phyloP scores from a whole-genome alignment of 768 basidiomycete species.

The Mycena leptocephala region DNA sequence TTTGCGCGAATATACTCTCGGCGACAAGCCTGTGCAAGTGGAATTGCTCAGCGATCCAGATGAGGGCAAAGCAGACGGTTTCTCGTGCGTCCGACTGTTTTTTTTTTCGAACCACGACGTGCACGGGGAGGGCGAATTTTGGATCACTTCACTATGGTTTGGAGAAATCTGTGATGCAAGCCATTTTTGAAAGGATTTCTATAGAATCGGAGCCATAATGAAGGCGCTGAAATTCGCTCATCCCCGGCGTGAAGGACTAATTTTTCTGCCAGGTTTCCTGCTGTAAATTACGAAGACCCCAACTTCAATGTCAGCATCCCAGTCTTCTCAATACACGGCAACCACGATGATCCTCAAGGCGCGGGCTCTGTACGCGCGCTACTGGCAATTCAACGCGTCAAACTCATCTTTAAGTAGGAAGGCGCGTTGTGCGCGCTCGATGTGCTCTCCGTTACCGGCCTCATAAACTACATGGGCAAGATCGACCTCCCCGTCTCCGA shows the following conservation, averaged over 20 bases:
- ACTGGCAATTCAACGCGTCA: background rate
- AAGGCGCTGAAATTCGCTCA: too few species aligned
- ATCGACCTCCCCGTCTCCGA: slow-evolving; percentile 89
- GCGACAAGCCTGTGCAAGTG: slow-evolving; percentile 90
- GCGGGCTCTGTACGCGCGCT: slow-evolving; percentile 81
- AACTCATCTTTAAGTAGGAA: slow-evolving; percentile 67
- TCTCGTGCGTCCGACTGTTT: slow-evolving; percentile 71
- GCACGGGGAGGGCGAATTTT: too few species aligned
- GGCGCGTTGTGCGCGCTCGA: slow-evolving; percentile 97
- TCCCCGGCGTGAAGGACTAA: background rate
- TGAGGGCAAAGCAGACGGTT: slow-evolving; percentile 90
- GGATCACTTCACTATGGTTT: too few species aligned
- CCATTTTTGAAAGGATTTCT: too few species aligned
- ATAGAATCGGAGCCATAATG: too few species aligned
- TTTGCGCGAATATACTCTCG: slow-evolving; percentile 91
- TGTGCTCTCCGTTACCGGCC: slow-evolving; percentile 92
- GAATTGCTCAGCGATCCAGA: slow-evolving; percentile 95
- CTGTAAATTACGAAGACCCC: slow-evolving; percentile 96
- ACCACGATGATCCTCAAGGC: slow-evolving; percentile 99
- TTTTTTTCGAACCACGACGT: background rate
- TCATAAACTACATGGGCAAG: slow-evolving; percentile 99
- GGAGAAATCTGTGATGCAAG: too few species aligned
- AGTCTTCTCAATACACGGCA: slow-evolving; percentile 98
- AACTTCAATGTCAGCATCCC: slow-evolving; percentile 97
- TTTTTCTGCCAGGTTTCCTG: slow-evolving; percentile 81